Evolutionary conservation across 371 early-diverging fungal species (phyloP), one percentile per base, ranked within the genome.

Genomic region (Coemansia sp.): DNA sequence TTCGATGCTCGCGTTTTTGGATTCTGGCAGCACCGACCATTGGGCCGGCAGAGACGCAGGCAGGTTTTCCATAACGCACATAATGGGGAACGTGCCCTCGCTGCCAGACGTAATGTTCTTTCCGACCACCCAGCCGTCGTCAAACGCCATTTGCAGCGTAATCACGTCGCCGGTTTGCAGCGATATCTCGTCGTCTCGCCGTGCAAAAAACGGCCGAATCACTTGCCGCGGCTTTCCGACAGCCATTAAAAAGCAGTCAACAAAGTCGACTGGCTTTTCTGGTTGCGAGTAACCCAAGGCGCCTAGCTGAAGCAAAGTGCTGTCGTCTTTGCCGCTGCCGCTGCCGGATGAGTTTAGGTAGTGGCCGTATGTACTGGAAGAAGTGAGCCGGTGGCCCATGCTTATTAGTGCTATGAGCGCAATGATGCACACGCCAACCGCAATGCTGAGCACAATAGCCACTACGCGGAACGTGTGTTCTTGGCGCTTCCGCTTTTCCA

Each of bases 81-180:
- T 72, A 25, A 87, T 60, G 39, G 87, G 87, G 79, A 86, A 86
- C 2, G 82, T 81, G 16, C 87, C 87, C 42, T 62, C 69, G 48
- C 72, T 51, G 11, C 83, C 84, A 8, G 87, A 82, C 1, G 75
- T 63, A 53, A 82, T 62, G 64, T 85, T 84, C 51, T 74, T 75
- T 40, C 85, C 85, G 4, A 84, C 80, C 5, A 79, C 85, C 85
- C 85, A 84, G 18, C 84, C 84, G 40, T 84, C 84, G 62, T 80
- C 73, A 62, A 82, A 83, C 20, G 81, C 82, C 81, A 82, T 82
- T 47, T 82, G 82, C 26, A 82, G 47, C 23, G 68, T 68, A 8
- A 82, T 78, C 28, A 61, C 56, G 39, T 82, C 81, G 52, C 81
- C 82, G 42, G 57, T 55, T 14, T 73, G 77, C 5, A 82, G 59